Conservation (phyloP, 148 eudicot genomes). For the Fagopyrum esculentum region DNA sequence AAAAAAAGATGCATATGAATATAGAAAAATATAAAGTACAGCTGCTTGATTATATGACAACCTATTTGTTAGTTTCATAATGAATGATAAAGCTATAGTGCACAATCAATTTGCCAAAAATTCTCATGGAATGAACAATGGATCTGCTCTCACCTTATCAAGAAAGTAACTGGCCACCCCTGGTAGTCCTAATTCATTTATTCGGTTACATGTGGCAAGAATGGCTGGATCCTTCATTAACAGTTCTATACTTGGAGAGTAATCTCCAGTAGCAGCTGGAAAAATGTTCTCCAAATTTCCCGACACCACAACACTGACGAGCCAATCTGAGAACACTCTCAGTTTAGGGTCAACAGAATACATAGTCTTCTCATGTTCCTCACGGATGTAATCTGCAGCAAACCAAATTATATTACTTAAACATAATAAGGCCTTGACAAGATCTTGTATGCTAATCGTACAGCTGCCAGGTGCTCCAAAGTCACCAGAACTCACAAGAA, state of each 20-base stretch:
- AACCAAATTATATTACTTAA: background rate
- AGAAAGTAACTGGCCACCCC: constrained; percentile 60
- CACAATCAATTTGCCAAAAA: constrained; percentile 3
- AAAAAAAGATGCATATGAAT: too few species aligned
- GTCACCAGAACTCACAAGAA: background rate
- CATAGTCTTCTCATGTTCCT: constrained; percentile 21
- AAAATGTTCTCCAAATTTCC: constrained; percentile 62
- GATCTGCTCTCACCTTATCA: constrained; percentile 43
- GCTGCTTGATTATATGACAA: background rate
- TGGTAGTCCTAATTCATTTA: constrained; percentile 57
- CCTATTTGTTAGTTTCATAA: background rate
- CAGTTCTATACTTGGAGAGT: constrained; percentile 57
- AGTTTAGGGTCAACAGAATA: constrained; percentile 48
- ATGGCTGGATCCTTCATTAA: constrained; percentile 68
- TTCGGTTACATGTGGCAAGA: constrained; percentile 59
- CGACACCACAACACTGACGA: constrained; percentile 49
- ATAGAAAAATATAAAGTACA: too few species aligned
- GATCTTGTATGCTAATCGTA: background rate
- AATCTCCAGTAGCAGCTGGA: constrained; percentile 69
- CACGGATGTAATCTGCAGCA: constrained; percentile 23
- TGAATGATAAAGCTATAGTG: background rate
- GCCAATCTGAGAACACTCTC: constrained; percentile 68
- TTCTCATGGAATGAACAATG: background rate
- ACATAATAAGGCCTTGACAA: background rate
- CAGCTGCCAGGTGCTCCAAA: background rate